Evolutionary conservation across 1,139 yeast genomes (phyloP).

Genomic region (Taphrina pruni): DNA sequence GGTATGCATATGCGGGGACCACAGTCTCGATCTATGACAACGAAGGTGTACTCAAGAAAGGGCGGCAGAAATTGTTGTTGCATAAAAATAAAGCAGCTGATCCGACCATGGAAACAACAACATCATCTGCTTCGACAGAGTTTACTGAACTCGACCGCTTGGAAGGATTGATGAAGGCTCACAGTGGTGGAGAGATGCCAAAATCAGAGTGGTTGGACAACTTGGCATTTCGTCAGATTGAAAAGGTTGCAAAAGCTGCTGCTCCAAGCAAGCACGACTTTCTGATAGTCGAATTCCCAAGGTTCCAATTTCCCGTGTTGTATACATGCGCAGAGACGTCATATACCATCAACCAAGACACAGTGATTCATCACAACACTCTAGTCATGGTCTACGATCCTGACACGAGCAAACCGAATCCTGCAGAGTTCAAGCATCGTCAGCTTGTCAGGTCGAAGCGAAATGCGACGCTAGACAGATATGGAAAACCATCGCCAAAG

Average conservation of each 20-base stretch:
- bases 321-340: slow-evolving; percentile 54
- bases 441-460: slow-evolving; percentile 82
- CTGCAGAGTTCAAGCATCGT: slow-evolving; percentile 85
- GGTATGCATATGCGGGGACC: slow-evolving; percentile 64
- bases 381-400: slow-evolving; percentile 66
- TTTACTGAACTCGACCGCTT: slow-evolving; percentile 53
- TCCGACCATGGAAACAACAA: slow-evolving; percentile 49
- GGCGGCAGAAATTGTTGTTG: slow-evolving; percentile 61
- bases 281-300: slow-evolving; percentile 71
- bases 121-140: slow-evolving; percentile 50
- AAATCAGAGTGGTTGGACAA: slow-evolving; percentile 78
- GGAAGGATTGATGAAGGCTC: slow-evolving; percentile 65
- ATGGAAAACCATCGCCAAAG: slow-evolving; percentile 85
- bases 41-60: slow-evolving; percentile 60
- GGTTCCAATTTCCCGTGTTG: slow-evolving; percentile 80
- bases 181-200: slow-evolving; percentile 70
- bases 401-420: slow-evolving; percentile 70
- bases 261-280: slow-evolving; percentile 50
- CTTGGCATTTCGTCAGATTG: slow-evolving; percentile 65
- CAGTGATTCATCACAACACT: slow-evolving; percentile 53
- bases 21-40: slow-evolving; percentile 65
- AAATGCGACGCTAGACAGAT: slow-evolving; percentile 76
- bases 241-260: slow-evolving; percentile 53
- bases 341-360: slow-evolving; percentile 47
- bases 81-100: slow-evolving; percentile 53